Conservation (phyloP, 2,329 filamentous ascomycete species). For the Sporothrix pallida region DNA sequence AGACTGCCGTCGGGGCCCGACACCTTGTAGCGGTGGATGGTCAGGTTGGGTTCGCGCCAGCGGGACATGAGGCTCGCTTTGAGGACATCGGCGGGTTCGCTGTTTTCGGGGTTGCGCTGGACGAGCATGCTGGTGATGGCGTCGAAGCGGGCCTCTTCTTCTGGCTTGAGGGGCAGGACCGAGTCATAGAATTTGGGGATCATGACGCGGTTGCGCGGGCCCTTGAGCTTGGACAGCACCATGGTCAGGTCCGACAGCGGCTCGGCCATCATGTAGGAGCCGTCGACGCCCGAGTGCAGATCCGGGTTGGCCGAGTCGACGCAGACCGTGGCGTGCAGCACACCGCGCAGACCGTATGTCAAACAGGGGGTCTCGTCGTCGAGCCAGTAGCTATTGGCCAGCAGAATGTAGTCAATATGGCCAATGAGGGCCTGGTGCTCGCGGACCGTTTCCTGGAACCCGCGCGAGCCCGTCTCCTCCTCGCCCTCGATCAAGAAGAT, state of each 20-base stretch:
- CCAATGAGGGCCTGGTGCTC: constrained; percentile 85
- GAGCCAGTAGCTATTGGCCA: constrained; percentile 98
- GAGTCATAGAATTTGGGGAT: constrained; percentile 89
- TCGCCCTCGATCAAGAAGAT: constrained; percentile 96
- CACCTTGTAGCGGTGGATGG: constrained; percentile 90
- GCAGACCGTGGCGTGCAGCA: constrained; percentile 89
- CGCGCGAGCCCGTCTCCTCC: constrained; percentile 91
- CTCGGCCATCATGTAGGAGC: constrained; percentile 87
- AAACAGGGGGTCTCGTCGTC: constrained; percentile 94
- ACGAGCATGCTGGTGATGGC: constrained; percentile 82
- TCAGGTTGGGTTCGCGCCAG: constrained; percentile 94
- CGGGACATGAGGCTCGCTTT: constrained; percentile 87
- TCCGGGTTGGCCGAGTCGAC: constrained; percentile 87
- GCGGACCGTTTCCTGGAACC: constrained; percentile 83
- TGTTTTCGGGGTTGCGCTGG: constrained; percentile 66
- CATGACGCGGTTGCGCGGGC: constrained; percentile 77
- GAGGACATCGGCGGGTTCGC: constrained; percentile 67
- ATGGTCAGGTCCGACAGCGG: constrained; percentile 89
- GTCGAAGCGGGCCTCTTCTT: constrained; percentile 80
- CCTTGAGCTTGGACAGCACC: constrained; percentile 81
- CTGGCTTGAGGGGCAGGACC: constrained; percentile 74
- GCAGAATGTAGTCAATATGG: constrained; percentile 87
- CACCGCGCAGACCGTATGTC: constrained; percentile 91
- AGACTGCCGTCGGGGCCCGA: constrained; percentile 91
- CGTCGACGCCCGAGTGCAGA: constrained; percentile 95